A percentile compares a stretch with the other conserved stretches of the same genome.
Evolutionary conservation across 2,329 filamentous ascomycete genomes (phyloP).

Genomic region (Alternaria consortialis): DNA sequence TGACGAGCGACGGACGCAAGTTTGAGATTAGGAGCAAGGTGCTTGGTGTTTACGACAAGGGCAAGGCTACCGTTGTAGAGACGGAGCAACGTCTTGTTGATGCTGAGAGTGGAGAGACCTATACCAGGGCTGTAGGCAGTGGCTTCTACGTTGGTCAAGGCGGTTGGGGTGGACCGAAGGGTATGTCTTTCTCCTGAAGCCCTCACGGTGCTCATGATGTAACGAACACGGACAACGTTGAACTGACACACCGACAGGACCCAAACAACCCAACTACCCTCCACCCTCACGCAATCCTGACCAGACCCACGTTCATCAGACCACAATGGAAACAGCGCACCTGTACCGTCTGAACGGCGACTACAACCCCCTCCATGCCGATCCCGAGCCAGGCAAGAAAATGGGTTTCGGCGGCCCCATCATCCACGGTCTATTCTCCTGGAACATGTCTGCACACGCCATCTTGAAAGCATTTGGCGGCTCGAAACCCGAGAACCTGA

Average conservation of each 20-base stretch:
- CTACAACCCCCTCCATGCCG: constrained; percentile 92
- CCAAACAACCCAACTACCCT: constrained; percentile 79
- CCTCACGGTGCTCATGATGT: neutral
- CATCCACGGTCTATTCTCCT: constrained; percentile 88
- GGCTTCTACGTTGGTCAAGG: constrained; percentile 83
- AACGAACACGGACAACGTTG: neutral
- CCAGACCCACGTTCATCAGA: constrained; percentile 73
- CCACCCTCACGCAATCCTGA: constrained; percentile 79
- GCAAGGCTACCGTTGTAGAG: constrained; percentile 82
- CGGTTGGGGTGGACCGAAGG: constrained; percentile 90
- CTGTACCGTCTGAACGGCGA: constrained; percentile 79
- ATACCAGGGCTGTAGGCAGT: constrained; percentile 72
- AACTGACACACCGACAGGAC: constrained; percentile 52
- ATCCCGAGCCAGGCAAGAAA: constrained; percentile 81
- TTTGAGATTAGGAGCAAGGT: constrained; percentile 83
- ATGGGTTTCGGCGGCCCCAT: constrained; percentile 93
- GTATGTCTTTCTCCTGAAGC: constrained; percentile 51
- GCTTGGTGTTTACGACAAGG: constrained; percentile 89
- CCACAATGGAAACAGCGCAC: constrained; percentile 72
- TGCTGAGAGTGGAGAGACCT: constrained; percentile 72
- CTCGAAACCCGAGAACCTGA: constrained; percentile 81
- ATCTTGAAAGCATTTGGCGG: constrained; percentile 77
- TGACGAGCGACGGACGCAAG: constrained; percentile 72
- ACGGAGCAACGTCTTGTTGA: constrained; percentile 81
- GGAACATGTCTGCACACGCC: constrained; percentile 80